Evolutionary conservation across 305 asterid species (phyloP), one percentile per base, ranked within the genome.

Genomic region (Fraxinus albicans): DNA sequence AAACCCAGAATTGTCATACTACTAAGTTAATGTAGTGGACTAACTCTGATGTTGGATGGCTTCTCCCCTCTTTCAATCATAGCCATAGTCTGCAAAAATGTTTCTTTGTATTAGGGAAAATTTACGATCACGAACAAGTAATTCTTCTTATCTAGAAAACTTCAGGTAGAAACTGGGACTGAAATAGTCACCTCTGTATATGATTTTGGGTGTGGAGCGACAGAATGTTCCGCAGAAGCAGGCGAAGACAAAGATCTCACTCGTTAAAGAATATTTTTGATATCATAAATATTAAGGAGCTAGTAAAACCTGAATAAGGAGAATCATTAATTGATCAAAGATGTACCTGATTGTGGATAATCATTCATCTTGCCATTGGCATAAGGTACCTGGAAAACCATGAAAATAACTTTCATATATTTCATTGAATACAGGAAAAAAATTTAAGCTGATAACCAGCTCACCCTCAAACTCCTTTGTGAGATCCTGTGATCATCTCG

Each of bases 61-160:
- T 82, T 94, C 88, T 96, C 99, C 87, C 99, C 99, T 89, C 97
- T 90, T 85, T 92, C 92, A 88, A 94, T 90, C 98, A 94, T 93
- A 72, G 90, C 87, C 98, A 96, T 87, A 79, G 93, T 91, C 99
- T 96, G 94, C 2, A 53, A 85, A 79, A 82, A 70, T 31, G 76
- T 21, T 69, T 69, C 19, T 69, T 8, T 25, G 15, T 70, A 13
- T 70, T 29, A 70, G 4, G 76, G 76, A 70, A 70, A 29, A 12
- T 70, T 70, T 21, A 3, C 38, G 1, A 69, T 69, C 38, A 29
- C 8, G 38, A 70, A 70, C 42, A 6, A 2, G 10, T 29, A 69
- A 27, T 10, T 29, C 76, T 70, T 70, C 21, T 70, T 31, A 31
- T 70, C 40, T 12, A 70, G 23, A 33, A 33, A 70, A 31, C 15